These are phyloP conservation scores for Wickerhamiella bombiphila DNA, from an alignment of 805 yeast genomes.

Conservation along the genomic window DNA sequence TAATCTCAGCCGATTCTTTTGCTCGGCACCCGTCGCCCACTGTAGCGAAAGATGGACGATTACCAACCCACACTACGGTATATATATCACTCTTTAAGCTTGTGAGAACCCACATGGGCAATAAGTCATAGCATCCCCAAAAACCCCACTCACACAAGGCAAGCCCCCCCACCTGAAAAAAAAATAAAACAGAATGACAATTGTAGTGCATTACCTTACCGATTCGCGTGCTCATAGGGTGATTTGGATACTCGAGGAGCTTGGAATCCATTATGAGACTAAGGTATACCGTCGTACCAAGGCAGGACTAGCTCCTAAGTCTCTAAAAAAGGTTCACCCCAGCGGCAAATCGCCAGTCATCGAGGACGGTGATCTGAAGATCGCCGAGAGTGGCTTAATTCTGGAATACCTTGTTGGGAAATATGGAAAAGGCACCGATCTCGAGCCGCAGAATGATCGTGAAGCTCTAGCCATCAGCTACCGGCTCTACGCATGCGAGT, in stretches of 20 bases:
- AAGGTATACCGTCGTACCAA: slow-evolving; percentile 36
- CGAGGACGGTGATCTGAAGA: slow-evolving; percentile 23
- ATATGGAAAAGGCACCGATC: slow-evolving; percentile 30
- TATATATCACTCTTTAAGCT: too few relatives aligned
- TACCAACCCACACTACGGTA: too few relatives aligned
- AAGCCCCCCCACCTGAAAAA: too few relatives aligned
- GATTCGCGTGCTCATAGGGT: slow-evolving; percentile 48
- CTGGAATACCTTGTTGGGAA: slow-evolving; percentile 35
- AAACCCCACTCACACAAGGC: too few relatives aligned
- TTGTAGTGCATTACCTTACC: slow-evolving; percentile 26
- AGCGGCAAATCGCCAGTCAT: slow-evolving; percentile 50
- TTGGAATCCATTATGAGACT: slow-evolving; percentile 40
- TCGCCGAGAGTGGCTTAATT: slow-evolving; percentile 50
- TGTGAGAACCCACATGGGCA: too few relatives aligned
- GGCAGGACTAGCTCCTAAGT: slow-evolving; percentile 35
- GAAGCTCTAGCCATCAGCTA: slow-evolving; percentile 33
- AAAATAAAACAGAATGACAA: not conserved
- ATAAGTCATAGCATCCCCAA: too few relatives aligned
- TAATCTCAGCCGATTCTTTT: slow-evolving; percentile 2
- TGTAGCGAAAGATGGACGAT: too few relatives aligned
- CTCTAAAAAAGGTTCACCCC: slow-evolving; percentile 39
- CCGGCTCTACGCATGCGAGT: slow-evolving; percentile 42
- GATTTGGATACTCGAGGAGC: slow-evolving; percentile 45
- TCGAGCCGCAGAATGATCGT: slow-evolving; percentile 27
- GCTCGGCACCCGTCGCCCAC: not conserved